A percentile compares a stretch with the other conserved stretches of the same genome.
These are phyloP conservation scores for Lactarius vividus DNA, from an alignment of 768 basidiomycete genomes.

Conservation along the genomic window DNA sequence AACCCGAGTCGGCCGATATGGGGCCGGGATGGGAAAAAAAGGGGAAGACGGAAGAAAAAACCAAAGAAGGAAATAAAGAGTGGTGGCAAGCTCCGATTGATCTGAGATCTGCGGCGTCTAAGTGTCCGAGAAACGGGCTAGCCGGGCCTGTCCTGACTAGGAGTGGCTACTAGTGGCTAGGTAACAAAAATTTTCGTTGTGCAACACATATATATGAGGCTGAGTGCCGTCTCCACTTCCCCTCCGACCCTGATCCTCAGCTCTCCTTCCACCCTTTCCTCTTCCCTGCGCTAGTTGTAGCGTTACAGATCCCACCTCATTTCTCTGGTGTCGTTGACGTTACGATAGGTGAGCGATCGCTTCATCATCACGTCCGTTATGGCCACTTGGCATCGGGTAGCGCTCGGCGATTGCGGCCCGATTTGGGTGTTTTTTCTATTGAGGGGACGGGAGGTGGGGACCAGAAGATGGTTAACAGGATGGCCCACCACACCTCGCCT, in stretches of 20 bases:
- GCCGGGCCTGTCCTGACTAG: background rate
- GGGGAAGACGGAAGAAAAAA: background rate
- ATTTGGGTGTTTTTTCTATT: conserved; percentile 10
- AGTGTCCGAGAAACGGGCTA: conserved; percentile 1
- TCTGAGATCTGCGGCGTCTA: conserved; percentile 7
- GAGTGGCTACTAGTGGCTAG: background rate
- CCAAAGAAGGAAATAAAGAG: background rate
- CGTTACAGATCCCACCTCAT: background rate
- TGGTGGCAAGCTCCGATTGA: conserved; percentile 18
- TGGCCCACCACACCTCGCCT: background rate
- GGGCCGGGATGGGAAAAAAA: conserved; percentile 1
- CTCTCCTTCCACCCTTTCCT: background rate
- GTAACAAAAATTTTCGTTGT: background rate
- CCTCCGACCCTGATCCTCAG: conserved; percentile 23
- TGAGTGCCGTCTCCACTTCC: conserved; percentile 2
- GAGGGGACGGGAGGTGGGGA: conserved; percentile 8
- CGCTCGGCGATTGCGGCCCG: conserved; percentile 25
- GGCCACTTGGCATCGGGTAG: conserved; percentile 19
- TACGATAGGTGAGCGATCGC: conserved; percentile 20
- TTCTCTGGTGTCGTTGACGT: background rate
- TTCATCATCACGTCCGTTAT: conserved; percentile 3
- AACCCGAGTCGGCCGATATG: background rate
- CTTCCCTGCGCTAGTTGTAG: background rate
- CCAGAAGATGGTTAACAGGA: background rate
- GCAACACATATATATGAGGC: conserved; percentile 9